Base-by-base conservation (phyloP, 2,329 filamentous ascomycete species). In the Neopestalotiopsis sp. region DNA sequence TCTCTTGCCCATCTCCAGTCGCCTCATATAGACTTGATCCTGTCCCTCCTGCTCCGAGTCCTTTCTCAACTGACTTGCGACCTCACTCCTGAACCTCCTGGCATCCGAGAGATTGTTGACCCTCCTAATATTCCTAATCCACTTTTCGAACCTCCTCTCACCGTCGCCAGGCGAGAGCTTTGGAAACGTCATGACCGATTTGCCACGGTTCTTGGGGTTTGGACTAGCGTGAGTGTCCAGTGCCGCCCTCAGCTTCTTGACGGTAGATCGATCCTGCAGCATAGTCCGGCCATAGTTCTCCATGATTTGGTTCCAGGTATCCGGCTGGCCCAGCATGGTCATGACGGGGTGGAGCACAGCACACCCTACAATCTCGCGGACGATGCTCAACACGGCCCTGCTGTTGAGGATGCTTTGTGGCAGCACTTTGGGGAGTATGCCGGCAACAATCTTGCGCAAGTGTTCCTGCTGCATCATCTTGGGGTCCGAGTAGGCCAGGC, bases 271-370 rank as follows among this genome's bases (percentile, higher is more conserved):
- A 78, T 99, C 97, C 79, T 98, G 96, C 57, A 99, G 86, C 84
- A 97, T 92, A 32, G 92, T 92, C 64, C 93, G 91, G 20, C 94
- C 92, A 80, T 91, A 94, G 68, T 91, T 95, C 80, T 98, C 95
- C 86, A 98, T 94, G 69, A 97, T 81, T 79, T 98, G 95, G 76
- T 99, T 98, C 95, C 95, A 99, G 9, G 92, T 97, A 82, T 99
- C 97, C 1, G 97, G 95, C 74, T 99, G 95, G 4, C 93, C 89
- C 20, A 99, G 84, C 71, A 94, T 84, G 74, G 92, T 90, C 77
- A 98, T 86, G 28, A 97, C 83, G 0, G 96, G 96, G 57, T 90
- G 91, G 49, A 99, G 84, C 52, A 99, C 91, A n/a, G 94, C 94
- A 79, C 96, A 98, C 28, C 94, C 87, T n/a, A 98, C 89, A 70